phyloP scores from a whole-genome alignment of 2,329 filamentous ascomycete species.

The Dactylella cylindrospora region DNA sequence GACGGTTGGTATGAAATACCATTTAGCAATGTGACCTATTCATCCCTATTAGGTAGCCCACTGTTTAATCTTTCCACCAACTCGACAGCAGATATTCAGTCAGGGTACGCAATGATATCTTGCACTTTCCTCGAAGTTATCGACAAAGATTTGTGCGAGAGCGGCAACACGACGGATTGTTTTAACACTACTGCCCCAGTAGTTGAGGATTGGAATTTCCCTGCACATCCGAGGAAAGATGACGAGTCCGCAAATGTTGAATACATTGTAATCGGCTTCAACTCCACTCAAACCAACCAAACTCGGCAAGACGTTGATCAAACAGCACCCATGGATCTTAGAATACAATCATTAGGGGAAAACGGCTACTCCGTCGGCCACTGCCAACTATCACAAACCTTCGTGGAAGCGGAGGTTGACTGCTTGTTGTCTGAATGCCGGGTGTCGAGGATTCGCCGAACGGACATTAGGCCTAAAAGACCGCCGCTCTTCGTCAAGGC shows the following conservation, averaged over 20 bases:
- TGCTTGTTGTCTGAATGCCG: constrained; percentile 24
- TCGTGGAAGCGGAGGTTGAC: constrained; percentile 16
- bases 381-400: constrained; percentile 29
- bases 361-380: constrained; percentile 7
- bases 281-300: constrained; percentile 13
- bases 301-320: constrained; percentile 16
- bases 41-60: constrained; percentile 17
- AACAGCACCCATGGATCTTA: constrained; percentile 25
- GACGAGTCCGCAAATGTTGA: constrained; percentile 9
- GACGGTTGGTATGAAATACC: constrained; percentile 25
- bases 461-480: constrained; percentile 16
- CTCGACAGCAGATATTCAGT: constrained; percentile 18
- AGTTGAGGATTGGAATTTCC: constrained; percentile 18
- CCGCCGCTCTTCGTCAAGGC: constrained; percentile 24
- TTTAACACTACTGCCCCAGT: constrained; percentile 19
- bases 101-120: constrained; percentile 20
- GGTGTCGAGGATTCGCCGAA: constrained; percentile 16
- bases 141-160: constrained; percentile 2
- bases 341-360: constrained; percentile 18
- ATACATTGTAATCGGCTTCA: constrained; percentile 21
- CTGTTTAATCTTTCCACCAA: constrained; percentile 14
- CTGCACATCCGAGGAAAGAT: constrained; percentile 1
- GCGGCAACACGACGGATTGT: constrained; percentile 14
- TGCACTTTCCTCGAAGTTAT: constrained; percentile 27
- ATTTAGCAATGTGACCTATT: constrained; percentile 18